Base-by-base conservation (phyloP, 2,329 filamentous ascomycete species). In the Colletotrichum caudatum region DNA sequence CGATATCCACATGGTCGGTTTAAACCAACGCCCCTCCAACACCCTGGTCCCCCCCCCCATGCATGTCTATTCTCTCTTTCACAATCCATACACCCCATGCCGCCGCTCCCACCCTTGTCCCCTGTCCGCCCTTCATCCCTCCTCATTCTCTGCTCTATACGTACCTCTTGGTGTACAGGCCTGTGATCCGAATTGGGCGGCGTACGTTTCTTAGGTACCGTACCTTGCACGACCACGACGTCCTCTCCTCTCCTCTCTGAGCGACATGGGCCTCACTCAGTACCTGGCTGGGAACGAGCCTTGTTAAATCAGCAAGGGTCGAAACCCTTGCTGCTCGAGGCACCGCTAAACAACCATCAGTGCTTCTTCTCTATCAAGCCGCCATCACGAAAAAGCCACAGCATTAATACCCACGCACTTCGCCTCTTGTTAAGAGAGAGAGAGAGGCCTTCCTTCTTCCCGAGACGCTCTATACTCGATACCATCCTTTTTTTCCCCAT, bases 1-100 rank as follows among this genome's bases (percentile, higher is more conserved):
- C 71, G 57, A 68, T 69, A 66, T 57, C 71, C 71, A 70, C 71
- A 70, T 71, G 60, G 48, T n/a, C 57, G n/a, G 51, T 23, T 54
- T 53, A 59, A n/a, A 51, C 41, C 11, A 5, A 48, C 58, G 37
- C 69, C 66, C 66, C n/a, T 39, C 12, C 59, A 16, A 35, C 54
- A 4, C n/a, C 7, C 18, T 5, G 18, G 18, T 29, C 23, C 41
- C 33, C 60, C 48, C n/a, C n/a, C n/a, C n/a, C n/a, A n/a, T n/a
- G n/a, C 39, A 56, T 60, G 35, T 26, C 51, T 33, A 18, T 71
- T 53, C 20, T 56, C 50, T 58, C 18, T 14, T 56, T 29, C 37
- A 58, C 66, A 20, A 50, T 12, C 60, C 48, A 71, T 57, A 44
- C 44, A 11, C 69, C 41, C 59, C 69, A 26, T n/a, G 18, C 53